These are phyloP conservation scores for Penicillium rolfsii DNA, from an alignment of 2,329 filamentous ascomycete genomes.

Conservation along the genomic window DNA sequence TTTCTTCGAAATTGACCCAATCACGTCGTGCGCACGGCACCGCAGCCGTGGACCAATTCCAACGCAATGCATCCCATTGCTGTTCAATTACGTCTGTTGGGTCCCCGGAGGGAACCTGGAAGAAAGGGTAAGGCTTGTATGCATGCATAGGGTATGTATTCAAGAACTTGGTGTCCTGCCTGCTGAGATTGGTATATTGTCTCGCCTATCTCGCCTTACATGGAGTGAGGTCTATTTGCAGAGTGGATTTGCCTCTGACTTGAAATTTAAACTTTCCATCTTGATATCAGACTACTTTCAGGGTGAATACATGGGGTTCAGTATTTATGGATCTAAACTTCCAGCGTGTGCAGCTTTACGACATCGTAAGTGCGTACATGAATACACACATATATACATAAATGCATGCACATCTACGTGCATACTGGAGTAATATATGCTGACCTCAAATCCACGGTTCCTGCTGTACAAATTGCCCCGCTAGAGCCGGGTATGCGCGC, in stretches of 20 bases:
- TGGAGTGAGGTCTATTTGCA: not conserved
- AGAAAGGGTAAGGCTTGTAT: constrained; percentile 3
- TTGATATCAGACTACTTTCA: not conserved
- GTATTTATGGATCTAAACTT: not conserved
- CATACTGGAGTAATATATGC: not conserved
- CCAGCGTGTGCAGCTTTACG: not conserved
- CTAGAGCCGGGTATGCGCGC: not conserved
- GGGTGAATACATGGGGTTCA: not conserved
- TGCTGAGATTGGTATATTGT: not conserved
- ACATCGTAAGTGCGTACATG: no score
- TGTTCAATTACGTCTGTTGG: not conserved
- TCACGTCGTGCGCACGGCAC: not conserved
- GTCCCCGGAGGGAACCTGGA: not conserved
- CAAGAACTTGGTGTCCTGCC: not conserved
- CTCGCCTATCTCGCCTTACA: not conserved
- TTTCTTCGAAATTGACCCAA: not conserved
- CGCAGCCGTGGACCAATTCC: not conserved
- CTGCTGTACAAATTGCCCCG: not conserved
- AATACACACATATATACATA: not conserved
- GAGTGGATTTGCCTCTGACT: not conserved
- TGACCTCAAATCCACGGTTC: not conserved
- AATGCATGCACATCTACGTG: not conserved
- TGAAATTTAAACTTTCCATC: not conserved
- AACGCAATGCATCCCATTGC: constrained; percentile 1
- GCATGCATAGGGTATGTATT: not conserved